Base-by-base conservation (phyloP, 208 protist species). In the Wallacemonas sp. region DNA sequence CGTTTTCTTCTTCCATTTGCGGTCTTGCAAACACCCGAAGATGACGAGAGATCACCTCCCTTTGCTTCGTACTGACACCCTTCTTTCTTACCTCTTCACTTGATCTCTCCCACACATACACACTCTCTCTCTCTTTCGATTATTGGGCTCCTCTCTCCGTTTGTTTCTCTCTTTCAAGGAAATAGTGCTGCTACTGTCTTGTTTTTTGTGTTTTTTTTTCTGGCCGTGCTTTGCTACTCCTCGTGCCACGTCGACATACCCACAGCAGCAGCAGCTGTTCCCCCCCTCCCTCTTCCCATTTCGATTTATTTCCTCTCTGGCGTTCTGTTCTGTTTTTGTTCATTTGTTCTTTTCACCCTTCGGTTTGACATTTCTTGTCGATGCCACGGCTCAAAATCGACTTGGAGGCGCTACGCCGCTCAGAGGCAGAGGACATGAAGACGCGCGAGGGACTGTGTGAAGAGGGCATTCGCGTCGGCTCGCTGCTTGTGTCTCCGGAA, bases 381-480 rank as follows among this genome's bases (percentile, higher is more conserved):
- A 61, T 46, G 38, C 21, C 19, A 16, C 63, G 71, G 0, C 74
- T 96, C 5, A 92, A 90, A 65, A 90, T 96, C 27, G 90, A 94
- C 63, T 49, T 96, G 29, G 85, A 92, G 2, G 85, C 72, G 17
- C 75, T 93, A 19, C 72, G 78, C 36, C 81, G 60, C n/a, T 80
- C 85, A 17, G 62, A 71, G 43, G 76, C 73, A 0, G 70, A 83
- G 24, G 57, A 76, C 14, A 39, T 49, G 54, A 27, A 23, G 62
- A 78, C 16, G 57, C 72, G 36, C 21, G 78, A 79, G 47, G 79
- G 65, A 3, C 65, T 92, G 43, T 86, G 61, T 23, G 48, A 77
- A 1, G 88, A 89, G 24, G 84, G 74, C 24, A 70, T 96, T 29
- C 88, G 79, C 8, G 55, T 96, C 1, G 91, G 91, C 16, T 82